A percentile compares a stretch with the other conserved stretches of the same genome.
phyloP scores from a whole-genome alignment of 768 basidiomycete species.

The Kwoniella bestiolae region DNA sequence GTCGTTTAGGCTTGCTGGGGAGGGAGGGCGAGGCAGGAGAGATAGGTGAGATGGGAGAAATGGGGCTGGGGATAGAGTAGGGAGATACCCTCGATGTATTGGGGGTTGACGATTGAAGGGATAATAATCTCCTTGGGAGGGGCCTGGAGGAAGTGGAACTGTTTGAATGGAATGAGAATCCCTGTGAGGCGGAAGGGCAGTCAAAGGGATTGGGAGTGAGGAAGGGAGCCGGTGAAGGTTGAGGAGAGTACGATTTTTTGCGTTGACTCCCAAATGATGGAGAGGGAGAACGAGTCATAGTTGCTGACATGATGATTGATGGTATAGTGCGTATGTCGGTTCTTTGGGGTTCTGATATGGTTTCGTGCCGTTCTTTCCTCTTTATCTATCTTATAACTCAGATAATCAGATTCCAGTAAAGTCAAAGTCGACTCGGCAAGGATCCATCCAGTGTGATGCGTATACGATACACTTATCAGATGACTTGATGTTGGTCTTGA shows the following conservation, averaged over 20 bases:
- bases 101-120: background rate
- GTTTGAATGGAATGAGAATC: constrained; percentile 1
- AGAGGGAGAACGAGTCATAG: constrained; percentile 11
- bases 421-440: background rate
- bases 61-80: background rate
- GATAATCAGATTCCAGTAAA: background rate
- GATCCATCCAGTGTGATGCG: background rate
- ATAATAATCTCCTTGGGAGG: constrained; percentile 13
- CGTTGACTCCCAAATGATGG: constrained; percentile 1
- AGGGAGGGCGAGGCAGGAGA: background rate
- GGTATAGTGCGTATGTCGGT: too few species aligned
- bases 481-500: background rate
- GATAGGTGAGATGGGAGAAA: constrained; percentile 1
- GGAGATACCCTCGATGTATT: background rate
- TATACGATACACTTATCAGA: too few species aligned
- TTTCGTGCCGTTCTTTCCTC: too few species aligned
- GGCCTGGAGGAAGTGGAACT: constrained; percentile 1
- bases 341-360: too few species aligned
- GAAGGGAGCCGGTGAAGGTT: constrained; percentile 24
- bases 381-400: too few species aligned
- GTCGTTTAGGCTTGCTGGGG: constrained; percentile 8
- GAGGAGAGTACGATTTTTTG: constrained; percentile 5
- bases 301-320: background rate
- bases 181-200: background rate
- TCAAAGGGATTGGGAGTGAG: constrained; percentile 19